Evolutionary conservation across 164 flowering plant genomes (phyloP).

Genomic region (Stephania yunnanensis): DNA sequence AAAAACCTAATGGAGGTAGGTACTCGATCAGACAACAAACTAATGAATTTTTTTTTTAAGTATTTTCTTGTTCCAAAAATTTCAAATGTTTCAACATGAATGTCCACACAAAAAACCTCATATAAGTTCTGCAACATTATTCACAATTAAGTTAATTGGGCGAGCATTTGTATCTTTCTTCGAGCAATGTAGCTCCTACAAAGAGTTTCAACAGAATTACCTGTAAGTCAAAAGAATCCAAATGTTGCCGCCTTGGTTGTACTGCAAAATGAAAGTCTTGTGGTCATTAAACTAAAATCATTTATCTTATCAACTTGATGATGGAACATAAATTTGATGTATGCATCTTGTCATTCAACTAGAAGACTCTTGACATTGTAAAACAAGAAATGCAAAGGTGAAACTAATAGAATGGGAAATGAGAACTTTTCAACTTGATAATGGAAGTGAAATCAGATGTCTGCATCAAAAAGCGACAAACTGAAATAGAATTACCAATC

Average conservation of each 20-base stretch:
- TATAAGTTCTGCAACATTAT: not conserved
- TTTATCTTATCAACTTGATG: not conserved
- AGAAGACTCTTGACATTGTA: not conserved
- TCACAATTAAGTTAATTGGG: not conserved
- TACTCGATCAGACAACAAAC: not conserved
- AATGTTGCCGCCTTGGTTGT: constrained; percentile 38
- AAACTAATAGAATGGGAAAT: not conserved
- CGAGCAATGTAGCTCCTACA: not conserved
- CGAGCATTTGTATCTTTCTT: not conserved
- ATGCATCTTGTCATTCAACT: not conserved
- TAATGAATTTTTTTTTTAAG: not conserved
- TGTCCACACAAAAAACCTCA: not conserved
- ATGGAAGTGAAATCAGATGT: not conserved
- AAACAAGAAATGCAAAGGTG: not conserved
- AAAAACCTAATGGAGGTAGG: not conserved
- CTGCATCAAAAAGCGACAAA: not conserved
- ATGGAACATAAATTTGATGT: too few species aligned
- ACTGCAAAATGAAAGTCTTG: constrained; percentile 28
- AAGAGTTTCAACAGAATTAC: constrained; percentile 19
- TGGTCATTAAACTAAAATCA: not conserved
- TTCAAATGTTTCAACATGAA: not conserved
- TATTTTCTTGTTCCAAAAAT: not conserved
- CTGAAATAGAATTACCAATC: not conserved
- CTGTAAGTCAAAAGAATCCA: constrained; percentile 54
- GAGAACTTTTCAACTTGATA: not conserved